Evolutionary conservation across 2,329 filamentous ascomycete species (phyloP).

Genomic region (Colletotrichum acutatum): DNA sequence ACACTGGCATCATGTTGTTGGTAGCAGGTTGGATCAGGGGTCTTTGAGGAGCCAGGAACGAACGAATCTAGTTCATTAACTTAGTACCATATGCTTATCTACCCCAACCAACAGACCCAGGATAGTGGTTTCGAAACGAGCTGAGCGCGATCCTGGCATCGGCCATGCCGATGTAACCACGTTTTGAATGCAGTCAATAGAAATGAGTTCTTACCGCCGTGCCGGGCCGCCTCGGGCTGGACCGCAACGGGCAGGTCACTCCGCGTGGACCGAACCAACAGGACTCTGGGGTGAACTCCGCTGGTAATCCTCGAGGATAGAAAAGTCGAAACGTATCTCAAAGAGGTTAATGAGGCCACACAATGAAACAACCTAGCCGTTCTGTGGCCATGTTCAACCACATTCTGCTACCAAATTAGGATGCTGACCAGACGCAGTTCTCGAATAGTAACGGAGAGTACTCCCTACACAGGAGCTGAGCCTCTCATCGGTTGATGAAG

Average conservation of each 20-base stretch:
- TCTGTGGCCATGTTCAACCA: neutral
- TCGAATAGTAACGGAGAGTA: neutral
- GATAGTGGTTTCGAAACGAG: neutral
- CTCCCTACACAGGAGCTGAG: neutral
- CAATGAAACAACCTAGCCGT: neutral
- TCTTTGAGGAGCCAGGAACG: neutral
- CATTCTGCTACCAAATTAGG: neutral
- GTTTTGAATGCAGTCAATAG: neutral
- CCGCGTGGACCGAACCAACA: neutral
- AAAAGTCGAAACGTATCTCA: neutral
- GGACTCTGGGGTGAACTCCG: neutral
- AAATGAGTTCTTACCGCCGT: neutral
- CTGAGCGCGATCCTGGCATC: neutral
- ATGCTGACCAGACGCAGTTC: neutral
- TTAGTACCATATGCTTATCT: neutral
- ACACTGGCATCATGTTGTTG: neutral
- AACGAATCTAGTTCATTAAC: neutral
- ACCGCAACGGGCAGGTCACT: neutral
- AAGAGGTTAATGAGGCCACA: neutral
- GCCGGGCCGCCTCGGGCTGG: neutral
- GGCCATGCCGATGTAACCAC: neutral
- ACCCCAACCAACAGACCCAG: neutral
- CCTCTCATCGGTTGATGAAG: neutral
- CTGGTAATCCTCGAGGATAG: too few species aligned
- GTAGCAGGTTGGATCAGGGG: slow-evolving; percentile 5